Base-by-base conservation (phyloP, 1,284 basidiomycete species). In the Malassezia caprae region DNA sequence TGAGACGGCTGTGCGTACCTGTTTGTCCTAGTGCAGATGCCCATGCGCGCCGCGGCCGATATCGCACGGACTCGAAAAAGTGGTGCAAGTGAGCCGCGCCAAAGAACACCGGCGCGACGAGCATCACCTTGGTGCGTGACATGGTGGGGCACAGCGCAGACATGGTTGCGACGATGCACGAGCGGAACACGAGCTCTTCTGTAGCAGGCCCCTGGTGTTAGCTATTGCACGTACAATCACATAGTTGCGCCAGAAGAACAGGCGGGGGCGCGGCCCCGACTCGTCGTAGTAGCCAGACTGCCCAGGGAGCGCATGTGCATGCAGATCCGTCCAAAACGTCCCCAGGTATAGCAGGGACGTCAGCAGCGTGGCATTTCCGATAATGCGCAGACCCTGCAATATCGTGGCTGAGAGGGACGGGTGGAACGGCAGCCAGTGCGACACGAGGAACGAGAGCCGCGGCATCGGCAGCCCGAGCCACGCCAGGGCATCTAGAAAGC, bases 81-180 rank as follows among this genome's bases (percentile, higher is more conserved):
- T 96, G 93, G 70, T 98, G 93, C 0, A 85, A 76, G 71, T 98
- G 93, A 0, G 93, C 93, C 37, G 88, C 73, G 5, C 90, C 91
- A 67, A 98, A 98, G 68, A 85, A 85, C 10, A 93, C 76, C 0
- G 93, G 93, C 0, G 85, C 82, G 0, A 84, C 75, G 63, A 89
- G 87, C 47, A 96, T 81, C 77, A 90, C 82, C 47, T 78, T 78
- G 34, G 61, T 69, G 19, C 67, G 78, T 0, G 81, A 79, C 11
- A 42, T 21, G 7, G 11, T 10, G 1, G 80, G 78, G n/a, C 82
- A 82, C 0, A 83, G 81, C 31, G 90, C 79, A 51, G 84, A 78
- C 58, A 88, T 86, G 1, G 84, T 80, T 1, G 83, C 77, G 19
- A 96, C 78, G 40, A 93, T 81, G 69, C 88, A 90, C 0, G 85